Base-by-base conservation (phyloP, 495 filamentous ascomycete species). In the Aspergillus hancockii region DNA sequence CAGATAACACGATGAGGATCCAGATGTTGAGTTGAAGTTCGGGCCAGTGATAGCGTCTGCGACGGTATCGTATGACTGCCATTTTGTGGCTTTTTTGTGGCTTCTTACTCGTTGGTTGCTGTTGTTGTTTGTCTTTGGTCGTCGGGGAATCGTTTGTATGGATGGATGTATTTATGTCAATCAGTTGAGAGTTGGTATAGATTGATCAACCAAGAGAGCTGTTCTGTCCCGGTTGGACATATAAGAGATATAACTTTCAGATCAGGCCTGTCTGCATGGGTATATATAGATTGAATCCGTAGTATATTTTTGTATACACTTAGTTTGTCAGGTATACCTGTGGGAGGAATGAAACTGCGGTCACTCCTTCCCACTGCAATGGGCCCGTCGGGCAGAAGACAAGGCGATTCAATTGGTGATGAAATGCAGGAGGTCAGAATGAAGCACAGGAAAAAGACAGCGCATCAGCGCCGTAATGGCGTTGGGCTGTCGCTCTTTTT, bases 21-120 rank as follows among this genome's bases (percentile, higher is more conserved):
- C 95, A 96, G 63, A 97, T 75, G 71, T 96, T 96, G 54, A 99
- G 83, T 71, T 95, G 91, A 56, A 90, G 75, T 66, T 95, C 91
- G 3, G 95, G 95, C 94, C 94, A 99, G 81, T 88, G 88, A 81
- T 97, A 97, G 60, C 83, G 85, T 60, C 89, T 85, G 32, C 85
- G 79, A 19, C 51, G 70, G 57, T 68, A 69, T 28, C 25, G 3
- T 54, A 64, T 54, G 36, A 64, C 61, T 13, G 67, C 59, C 69
- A 73, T 64, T 53, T 8, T 40, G 49, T 8, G 30, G 30, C 38
- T 46, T 36, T 40, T 52, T 46, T 61, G 10, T 58, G 19, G 21
- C 21, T 31, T 46, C 23, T 34, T 36, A 13, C 41, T 22, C 25
- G 34, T 3, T 41, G n/a, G n/a, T 18, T 6, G 38, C 1, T 18